phyloP scores from a whole-genome alignment of 768 basidiomycete species.

The Calocybe gangraenosa region DNA sequence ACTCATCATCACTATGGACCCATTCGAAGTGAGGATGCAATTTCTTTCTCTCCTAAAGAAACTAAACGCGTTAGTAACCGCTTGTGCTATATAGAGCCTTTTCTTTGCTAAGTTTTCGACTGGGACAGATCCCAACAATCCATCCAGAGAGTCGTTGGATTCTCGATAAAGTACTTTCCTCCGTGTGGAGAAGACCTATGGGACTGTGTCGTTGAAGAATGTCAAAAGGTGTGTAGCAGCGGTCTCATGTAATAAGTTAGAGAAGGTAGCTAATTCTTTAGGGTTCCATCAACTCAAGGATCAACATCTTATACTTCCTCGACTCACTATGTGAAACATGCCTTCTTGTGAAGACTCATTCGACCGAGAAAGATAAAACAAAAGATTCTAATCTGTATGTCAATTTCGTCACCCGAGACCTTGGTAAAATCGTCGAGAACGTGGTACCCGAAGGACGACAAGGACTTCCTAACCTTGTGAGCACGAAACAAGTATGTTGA shows the following conservation, averaged over 20 bases:
- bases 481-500: slow-evolving; percentile 72
- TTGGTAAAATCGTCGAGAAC: slow-evolving; percentile 70
- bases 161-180: slow-evolving; percentile 79
- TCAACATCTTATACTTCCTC: slow-evolving; percentile 89
- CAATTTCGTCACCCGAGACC: slow-evolving; percentile 72
- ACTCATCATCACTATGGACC: slow-evolving; percentile 49
- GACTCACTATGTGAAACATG: slow-evolving; percentile 84
- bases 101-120: slow-evolving; percentile 19
- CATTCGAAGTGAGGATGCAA: slow-evolving; percentile 72
- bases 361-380: slow-evolving; percentile 29
- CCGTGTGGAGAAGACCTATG: slow-evolving; percentile 89
- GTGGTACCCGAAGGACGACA: slow-evolving; percentile 90
- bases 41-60: slow-evolving; percentile 59
- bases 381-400: slow-evolving; percentile 61
- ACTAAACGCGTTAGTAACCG: slow-evolving; percentile 57
- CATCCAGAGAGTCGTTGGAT: slow-evolving; percentile 83
- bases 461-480: slow-evolving; percentile 83
- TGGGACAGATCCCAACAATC: slow-evolving; percentile 72
- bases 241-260: not conserved
- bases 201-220: slow-evolving; percentile 92
- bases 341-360: slow-evolving; percentile 60
- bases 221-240: slow-evolving; percentile 61
- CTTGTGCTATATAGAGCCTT: not conserved
- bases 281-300: slow-evolving; percentile 88
- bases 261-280: slow-evolving; percentile 19